These are phyloP conservation scores for Hypoxylon cercidicola DNA, from an alignment of 495 filamentous ascomycete genomes.

Conservation along the genomic window DNA sequence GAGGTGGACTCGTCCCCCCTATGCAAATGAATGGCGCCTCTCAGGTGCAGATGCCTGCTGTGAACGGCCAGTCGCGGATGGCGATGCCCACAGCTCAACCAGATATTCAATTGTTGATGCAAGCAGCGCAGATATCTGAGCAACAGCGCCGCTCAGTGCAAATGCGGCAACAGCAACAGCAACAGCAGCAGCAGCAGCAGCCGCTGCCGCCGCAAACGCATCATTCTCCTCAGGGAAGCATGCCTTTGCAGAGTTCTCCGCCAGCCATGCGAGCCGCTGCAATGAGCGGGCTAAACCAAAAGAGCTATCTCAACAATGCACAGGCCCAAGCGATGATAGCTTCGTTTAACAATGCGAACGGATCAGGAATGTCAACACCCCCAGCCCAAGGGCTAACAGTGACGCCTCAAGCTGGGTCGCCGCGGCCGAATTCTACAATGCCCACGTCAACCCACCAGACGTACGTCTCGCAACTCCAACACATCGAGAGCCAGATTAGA, in stretches of 20 bases:
- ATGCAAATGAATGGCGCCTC: slow-evolving; percentile 76
- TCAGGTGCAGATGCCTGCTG: slow-evolving; percentile 74
- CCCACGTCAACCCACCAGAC: slow-evolving; percentile 45
- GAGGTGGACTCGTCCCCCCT: slow-evolving; percentile 60
- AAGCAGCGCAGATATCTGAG: slow-evolving; percentile 69
- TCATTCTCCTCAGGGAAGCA: slow-evolving; percentile 47
- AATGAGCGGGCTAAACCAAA: slow-evolving; percentile 64
- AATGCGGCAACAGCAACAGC: slow-evolving; percentile 61
- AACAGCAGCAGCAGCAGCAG: slow-evolving; percentile 54
- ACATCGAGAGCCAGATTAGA: slow-evolving; percentile 52
- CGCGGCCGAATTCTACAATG: slow-evolving; percentile 47
- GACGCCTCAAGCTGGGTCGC: slow-evolving; percentile 50
- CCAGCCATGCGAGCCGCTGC: slow-evolving; percentile 56
- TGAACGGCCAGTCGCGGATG: slow-evolving; percentile 68
- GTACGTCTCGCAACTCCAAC: slow-evolving; percentile 56
- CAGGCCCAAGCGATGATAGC: slow-evolving; percentile 58
- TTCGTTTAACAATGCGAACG: slow-evolving; percentile 51
- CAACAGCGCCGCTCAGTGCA: slow-evolving; percentile 68
- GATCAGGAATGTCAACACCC: slow-evolving; percentile 52
- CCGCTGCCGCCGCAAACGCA: slow-evolving; percentile 55
- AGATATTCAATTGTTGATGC: slow-evolving; percentile 64
- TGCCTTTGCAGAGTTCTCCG: slow-evolving; percentile 50
- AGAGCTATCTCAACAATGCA: slow-evolving; percentile 55
- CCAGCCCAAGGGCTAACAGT: slow-evolving; percentile 51
- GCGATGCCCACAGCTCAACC: slow-evolving; percentile 72